Base-by-base conservation (phyloP, 768 basidiomycete species). In the Clavaria fumosa region DNA sequence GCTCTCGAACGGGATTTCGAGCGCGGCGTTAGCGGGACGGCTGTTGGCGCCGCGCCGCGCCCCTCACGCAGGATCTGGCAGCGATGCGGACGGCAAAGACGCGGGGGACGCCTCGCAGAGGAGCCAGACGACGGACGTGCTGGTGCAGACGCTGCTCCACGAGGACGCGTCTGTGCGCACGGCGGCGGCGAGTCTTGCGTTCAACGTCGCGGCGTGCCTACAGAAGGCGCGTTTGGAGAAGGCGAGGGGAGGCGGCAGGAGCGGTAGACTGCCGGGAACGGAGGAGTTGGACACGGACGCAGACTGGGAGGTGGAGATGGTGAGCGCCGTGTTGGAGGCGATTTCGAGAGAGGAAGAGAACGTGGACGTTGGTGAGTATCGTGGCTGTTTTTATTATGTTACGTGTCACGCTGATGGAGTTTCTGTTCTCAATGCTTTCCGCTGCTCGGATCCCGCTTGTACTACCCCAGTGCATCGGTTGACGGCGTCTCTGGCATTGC, bases 271-370 rank as follows among this genome's bases (percentile, higher is more conserved):
- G 27, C 57, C 55, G 15, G 58, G 45, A 10, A 47, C 45, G 15
- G 50, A 52, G n/a, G 56, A 54, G 2, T 63, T 61, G 19, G 61
- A 58, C 11, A 75, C 70, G 36, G 72, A 75, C 38, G 83, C 69
- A 14, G 89, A 90, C 38, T 91, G 85, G 84, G 76, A 86, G 49
- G 63, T 82, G 0, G 91, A 95, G 60, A 56, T 93, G 22, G 62
- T 77, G 2, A 83, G 78, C 48, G 91, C 83, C 1, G 50, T 95
- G n/a, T 52, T 90, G 0, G 84, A 88, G 53, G 83, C 81, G 12
- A 49, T 93, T 14, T 66, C 64, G 35, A 67, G 69, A 44, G 88
- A 93, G 58, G 67, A 60, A 44, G 57, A 61, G 38, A 82, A 65
- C 45, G 82, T 85, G 53, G 90, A 91, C 50, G 75, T 85, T 47